Evolutionary conservation across 345 rosid genomes (phyloP).

Genomic region (Barbarea vulgaris): DNA sequence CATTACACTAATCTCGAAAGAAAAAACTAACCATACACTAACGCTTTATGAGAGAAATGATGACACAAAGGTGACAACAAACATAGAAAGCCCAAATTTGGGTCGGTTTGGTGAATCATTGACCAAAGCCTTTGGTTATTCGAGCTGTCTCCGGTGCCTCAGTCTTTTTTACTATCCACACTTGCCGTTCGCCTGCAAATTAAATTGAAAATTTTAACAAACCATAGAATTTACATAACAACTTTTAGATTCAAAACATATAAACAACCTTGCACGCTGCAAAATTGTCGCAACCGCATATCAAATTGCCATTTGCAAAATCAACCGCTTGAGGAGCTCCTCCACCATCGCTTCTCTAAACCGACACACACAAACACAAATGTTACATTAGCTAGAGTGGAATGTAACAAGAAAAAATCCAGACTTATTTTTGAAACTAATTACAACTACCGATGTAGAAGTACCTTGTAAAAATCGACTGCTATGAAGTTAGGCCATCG

Average conservation of each 20-base stretch:
- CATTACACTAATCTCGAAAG: not conserved
- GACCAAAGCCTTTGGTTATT: constrained; percentile 13
- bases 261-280: constrained; percentile 63
- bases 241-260: not conserved
- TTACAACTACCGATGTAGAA: not conserved
- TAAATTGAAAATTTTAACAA: not conserved
- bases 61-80: not conserved
- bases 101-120: not conserved
- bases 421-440: not conserved
- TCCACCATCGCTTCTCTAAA: constrained; percentile 84
- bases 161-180: constrained; percentile 21
- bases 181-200: constrained; percentile 26
- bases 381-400: not conserved
- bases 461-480: constrained; percentile 88
- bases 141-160: constrained; percentile 1
- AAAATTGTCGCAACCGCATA: constrained; percentile 73
- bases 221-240: not conserved
- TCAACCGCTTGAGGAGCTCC: constrained; percentile 78
- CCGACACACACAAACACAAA: not conserved
- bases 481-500: constrained; percentile 98
- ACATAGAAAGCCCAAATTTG: constrained; percentile 4
- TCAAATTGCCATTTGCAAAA: constrained; percentile 64
- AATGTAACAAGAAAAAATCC: not conserved
- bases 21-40: not conserved
- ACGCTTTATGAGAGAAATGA: not conserved